A percentile compares a stretch with the other conserved stretches of the same genome.
Evolutionary conservation across 73 alveolate genomes (phyloP).

Genomic region (Breviolum minutum): DNA sequence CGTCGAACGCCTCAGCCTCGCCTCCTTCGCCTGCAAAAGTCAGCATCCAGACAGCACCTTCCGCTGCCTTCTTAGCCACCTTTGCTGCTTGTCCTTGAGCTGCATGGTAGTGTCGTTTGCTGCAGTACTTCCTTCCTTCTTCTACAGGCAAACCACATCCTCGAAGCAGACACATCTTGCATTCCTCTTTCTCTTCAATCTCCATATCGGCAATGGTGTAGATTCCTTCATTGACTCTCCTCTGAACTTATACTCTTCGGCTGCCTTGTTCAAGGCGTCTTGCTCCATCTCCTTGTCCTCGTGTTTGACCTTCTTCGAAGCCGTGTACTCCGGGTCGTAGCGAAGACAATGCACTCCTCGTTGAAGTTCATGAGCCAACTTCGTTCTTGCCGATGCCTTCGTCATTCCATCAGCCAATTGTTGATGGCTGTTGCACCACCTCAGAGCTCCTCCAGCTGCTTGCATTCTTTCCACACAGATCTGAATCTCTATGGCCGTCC

Average conservation of each 20-base stretch:
- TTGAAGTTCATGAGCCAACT: background rate
- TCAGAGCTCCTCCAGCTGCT: background rate
- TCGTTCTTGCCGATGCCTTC: background rate
- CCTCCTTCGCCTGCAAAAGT: background rate
- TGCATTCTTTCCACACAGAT: background rate
- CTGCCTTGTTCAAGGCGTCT: background rate
- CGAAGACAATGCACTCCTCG: background rate
- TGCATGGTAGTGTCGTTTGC: background rate
- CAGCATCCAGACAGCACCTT: background rate
- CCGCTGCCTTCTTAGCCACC: background rate
- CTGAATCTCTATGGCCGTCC: background rate
- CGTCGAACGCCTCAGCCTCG: background rate
- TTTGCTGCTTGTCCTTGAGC: background rate
- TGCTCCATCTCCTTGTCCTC: background rate
- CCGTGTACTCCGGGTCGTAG: background rate
- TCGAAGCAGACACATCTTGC: background rate
- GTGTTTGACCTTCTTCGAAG: background rate
- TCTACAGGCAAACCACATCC: background rate
- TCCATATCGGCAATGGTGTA: background rate
- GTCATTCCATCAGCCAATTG: slow-evolving; percentile 15
- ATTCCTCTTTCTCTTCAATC: background rate
- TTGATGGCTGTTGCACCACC: slow-evolving; percentile 11
- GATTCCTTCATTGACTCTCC: background rate
- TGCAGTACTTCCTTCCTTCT: background rate
- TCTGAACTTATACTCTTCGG: background rate